Percentiles rank a stretch among this genome's conserved stretches.
These are phyloP conservation scores for Aurinia saxatilis DNA, from an alignment of 345 rosid species.

Conservation along the genomic window DNA sequence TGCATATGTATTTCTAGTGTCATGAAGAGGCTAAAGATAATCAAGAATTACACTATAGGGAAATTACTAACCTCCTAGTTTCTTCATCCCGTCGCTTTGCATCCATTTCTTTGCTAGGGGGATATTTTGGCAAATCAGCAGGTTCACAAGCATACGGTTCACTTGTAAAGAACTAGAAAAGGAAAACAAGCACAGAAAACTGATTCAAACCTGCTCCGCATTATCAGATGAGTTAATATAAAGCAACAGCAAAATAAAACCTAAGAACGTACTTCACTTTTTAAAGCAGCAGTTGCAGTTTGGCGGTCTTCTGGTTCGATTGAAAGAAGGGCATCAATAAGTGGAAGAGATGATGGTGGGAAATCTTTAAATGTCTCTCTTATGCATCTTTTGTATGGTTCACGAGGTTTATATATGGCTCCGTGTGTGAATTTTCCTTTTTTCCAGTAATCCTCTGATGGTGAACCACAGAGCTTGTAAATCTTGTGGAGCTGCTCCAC, in stretches of 20 bases:
- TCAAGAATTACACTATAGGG: neutral
- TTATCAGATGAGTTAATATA: neutral
- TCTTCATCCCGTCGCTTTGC: slow-evolving; percentile 90
- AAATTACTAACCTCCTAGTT: slow-evolving; percentile 58
- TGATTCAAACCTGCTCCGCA: neutral
- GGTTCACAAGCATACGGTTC: slow-evolving; percentile 92
- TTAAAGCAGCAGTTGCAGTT: slow-evolving; percentile 78
- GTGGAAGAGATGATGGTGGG: slow-evolving; percentile 71
- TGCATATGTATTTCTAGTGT: neutral
- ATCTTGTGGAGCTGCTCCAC: slow-evolving; percentile 97
- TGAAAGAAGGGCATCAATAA: slow-evolving; percentile 82
- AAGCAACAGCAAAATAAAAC: slow-evolving; percentile 3
- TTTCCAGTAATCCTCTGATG: slow-evolving; percentile 96
- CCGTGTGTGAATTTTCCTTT: slow-evolving; percentile 91
- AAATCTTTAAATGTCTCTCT: slow-evolving; percentile 82
- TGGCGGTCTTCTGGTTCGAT: slow-evolving; percentile 86
- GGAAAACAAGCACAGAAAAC: neutral
- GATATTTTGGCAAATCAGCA: slow-evolving; percentile 83
- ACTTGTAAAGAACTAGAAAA: slow-evolving; percentile 66
- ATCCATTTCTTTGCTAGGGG: slow-evolving; percentile 95
- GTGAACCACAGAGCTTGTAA: slow-evolving; percentile 97
- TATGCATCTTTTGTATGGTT: slow-evolving; percentile 82
- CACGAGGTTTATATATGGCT: slow-evolving; percentile 89
- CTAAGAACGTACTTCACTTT: slow-evolving; percentile 58
- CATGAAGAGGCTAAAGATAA: neutral